Conservation (phyloP, 148 eudicot species). For the Vaccinium darrowii region DNA sequence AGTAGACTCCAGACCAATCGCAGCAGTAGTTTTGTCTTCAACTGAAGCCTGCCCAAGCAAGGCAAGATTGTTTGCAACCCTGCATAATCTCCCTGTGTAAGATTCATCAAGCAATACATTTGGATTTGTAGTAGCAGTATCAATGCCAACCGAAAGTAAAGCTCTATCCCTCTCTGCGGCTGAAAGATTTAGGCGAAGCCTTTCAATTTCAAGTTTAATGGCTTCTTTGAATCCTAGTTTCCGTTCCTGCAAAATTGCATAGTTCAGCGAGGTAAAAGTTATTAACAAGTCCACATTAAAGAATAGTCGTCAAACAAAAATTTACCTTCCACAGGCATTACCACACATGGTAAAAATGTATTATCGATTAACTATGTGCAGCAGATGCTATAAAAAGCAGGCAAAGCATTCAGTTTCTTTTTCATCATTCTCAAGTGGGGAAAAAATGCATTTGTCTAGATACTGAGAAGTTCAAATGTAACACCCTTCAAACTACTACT, state of each 20-base stretch:
- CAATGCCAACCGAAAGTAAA: slow-evolving; percentile 73
- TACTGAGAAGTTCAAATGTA: not conserved
- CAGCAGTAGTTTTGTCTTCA: slow-evolving; percentile 74
- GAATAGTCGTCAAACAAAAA: not conserved
- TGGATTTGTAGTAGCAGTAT: slow-evolving; percentile 91
- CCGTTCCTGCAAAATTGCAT: slow-evolving; percentile 49
- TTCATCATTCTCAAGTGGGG: not conserved
- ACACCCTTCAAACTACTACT: not conserved
- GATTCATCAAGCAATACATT: slow-evolving; percentile 76
- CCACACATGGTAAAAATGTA: not conserved
- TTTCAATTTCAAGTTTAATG: slow-evolving; percentile 91
- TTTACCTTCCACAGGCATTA: not conserved
- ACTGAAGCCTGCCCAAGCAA: slow-evolving; percentile 76
- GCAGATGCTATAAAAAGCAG: not conserved
- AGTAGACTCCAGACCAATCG: slow-evolving; percentile 67
- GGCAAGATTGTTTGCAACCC: slow-evolving; percentile 71
- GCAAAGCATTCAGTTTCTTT: not conserved
- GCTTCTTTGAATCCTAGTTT: slow-evolving; percentile 76
- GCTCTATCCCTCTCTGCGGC: slow-evolving; percentile 97
- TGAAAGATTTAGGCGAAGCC: slow-evolving; percentile 70
- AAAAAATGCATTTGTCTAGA: not conserved
- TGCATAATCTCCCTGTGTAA: slow-evolving; percentile 62
- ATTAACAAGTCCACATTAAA: not conserved
- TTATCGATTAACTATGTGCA: not conserved
- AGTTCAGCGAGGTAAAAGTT: not conserved